Base-by-base conservation (phyloP, 1,284 basidiomycete genomes). In the Cutaneotrichosporon sp. region DNA sequence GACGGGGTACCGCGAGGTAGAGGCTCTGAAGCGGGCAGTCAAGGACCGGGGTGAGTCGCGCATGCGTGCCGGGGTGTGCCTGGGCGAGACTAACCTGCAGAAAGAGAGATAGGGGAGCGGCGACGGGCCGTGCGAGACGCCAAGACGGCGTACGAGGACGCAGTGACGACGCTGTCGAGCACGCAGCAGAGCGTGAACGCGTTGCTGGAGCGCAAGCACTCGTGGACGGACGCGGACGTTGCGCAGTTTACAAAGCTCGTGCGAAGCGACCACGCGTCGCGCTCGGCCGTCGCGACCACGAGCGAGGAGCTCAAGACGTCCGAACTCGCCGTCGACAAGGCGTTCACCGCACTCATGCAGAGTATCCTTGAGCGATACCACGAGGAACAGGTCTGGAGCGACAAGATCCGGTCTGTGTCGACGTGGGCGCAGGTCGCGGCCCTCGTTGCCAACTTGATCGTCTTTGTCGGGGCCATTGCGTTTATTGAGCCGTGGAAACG, bases 371-470 rank as follows among this genome's bases (percentile, higher is more conserved):
- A 70, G 53, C 67, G 91, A 26, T 97, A 97, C 71, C 92, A 97
- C 76, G 92, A 96, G 74, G 92, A 96, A 70, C 92, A 97, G 72
- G 84, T 94, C 5, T 97, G 92, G 92, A 90, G 88, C 55, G 92
- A 97, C 78, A 97, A 97, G 77, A 94, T 97, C 59, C 83, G 92
- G 38, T 89, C 87, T 61, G 86, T 88, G 39, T 88, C 87, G 51
- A 94, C 91, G 7, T 94, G 93, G 71, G 90, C 89, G 1, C 86
- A 85, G 42, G 78, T 96, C 54, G 84, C 84, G 2, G 90, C 84
- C 44, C 80, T 96, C 18, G 84, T 83, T 10, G 80, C 92, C 57
- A 97, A 97, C 75, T 76, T 96, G 73, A 61, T 87, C 45, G 87
- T 97, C 38, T 97, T 97, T 70, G 73, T 96, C 46, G 76, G 86